phyloP scores from a whole-genome alignment of 768 basidiomycete species.

The Trametes cubensis region DNA sequence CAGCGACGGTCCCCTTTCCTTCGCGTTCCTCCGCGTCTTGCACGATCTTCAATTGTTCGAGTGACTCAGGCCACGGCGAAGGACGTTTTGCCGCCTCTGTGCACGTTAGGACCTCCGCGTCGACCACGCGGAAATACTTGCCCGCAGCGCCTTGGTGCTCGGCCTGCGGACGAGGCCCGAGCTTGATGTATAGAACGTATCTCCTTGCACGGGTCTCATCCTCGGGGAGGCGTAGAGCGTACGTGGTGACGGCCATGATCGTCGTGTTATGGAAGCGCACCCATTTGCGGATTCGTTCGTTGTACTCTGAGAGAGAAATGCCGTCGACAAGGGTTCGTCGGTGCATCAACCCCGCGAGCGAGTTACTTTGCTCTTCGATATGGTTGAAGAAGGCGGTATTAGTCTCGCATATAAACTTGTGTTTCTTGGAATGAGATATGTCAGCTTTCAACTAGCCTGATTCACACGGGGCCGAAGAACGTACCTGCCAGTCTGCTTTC shows the following conservation, averaged over 20 bases:
- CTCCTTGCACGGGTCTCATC: slow-evolving; percentile 30
- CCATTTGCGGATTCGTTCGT: slow-evolving; percentile 38
- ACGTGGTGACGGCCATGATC: slow-evolving; percentile 35
- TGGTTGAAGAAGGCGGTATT: slow-evolving; percentile 23
- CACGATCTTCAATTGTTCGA: slow-evolving; percentile 27
- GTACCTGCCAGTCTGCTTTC: slow-evolving; percentile 31
- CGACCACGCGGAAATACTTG: slow-evolving; percentile 35
- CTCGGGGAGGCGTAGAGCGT: slow-evolving; percentile 33
- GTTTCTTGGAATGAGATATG: slow-evolving; percentile 13
- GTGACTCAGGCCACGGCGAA: slow-evolving; percentile 32
- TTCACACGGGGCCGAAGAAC: not conserved
- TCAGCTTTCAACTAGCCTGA: too few relatives aligned
- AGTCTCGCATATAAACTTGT: slow-evolving; percentile 27
- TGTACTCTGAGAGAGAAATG: slow-evolving; percentile 32
- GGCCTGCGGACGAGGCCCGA: slow-evolving; percentile 20
- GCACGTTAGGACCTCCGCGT: slow-evolving; percentile 29
- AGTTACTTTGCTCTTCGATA: slow-evolving; percentile 19
- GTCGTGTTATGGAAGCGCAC: slow-evolving; percentile 33
- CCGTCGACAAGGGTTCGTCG: slow-evolving; percentile 28
- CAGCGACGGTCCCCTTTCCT: slow-evolving; percentile 31
- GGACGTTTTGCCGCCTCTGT: slow-evolving; percentile 25
- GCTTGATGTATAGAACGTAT: slow-evolving; percentile 25
- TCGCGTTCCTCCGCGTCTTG: slow-evolving; percentile 31
- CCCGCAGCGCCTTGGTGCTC: slow-evolving; percentile 31
- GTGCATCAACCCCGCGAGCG: slow-evolving; percentile 12